A percentile compares a stretch with the other conserved stretches of the same genome.
Conservation (phyloP, 2,329 filamentous ascomycete species). For the Aspergillus sp. region DNA sequence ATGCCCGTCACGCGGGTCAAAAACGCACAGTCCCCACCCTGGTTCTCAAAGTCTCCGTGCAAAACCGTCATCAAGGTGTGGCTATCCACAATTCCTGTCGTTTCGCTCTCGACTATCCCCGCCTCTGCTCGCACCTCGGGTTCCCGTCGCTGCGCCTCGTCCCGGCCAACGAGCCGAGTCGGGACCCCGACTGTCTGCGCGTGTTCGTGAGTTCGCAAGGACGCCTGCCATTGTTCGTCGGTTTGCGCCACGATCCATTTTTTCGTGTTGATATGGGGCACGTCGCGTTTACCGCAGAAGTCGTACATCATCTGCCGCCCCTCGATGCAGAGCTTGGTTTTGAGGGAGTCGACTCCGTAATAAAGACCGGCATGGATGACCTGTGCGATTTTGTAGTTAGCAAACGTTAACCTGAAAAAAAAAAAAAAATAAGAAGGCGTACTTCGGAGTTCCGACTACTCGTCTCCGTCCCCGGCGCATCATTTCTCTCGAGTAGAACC, state of each 20-base stretch:
- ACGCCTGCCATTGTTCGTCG: constrained; percentile 56
- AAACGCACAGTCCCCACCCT: constrained; percentile 66
- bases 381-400: constrained; percentile 24
- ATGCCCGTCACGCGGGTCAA: constrained; percentile 58
- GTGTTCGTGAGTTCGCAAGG: constrained; percentile 45
- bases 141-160: constrained; percentile 58
- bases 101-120: neutral
- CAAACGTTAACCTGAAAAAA: neutral
- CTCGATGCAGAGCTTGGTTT: constrained; percentile 71
- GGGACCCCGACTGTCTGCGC: constrained; percentile 55
- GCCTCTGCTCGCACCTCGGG: constrained; percentile 53
- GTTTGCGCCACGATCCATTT: constrained; percentile 96
- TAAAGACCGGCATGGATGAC: constrained; percentile 95
- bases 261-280: constrained; percentile 66
- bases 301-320: constrained; percentile 72
- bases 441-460: constrained; percentile 84
- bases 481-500: constrained; percentile 73
- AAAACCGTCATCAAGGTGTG: constrained; percentile 78
- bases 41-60: constrained; percentile 66
- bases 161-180: constrained; percentile 57
- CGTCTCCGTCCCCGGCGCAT: constrained; percentile 70
- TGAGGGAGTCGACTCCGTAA: constrained; percentile 68
- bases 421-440: constrained; percentile 2
- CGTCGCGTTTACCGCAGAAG: constrained; percentile 58
- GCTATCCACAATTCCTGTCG: constrained; percentile 59